Evolutionary conservation across 116 monocot species (phyloP), one percentile per base, ranked within the genome.

Genomic region (Trichopus zeylanicus): DNA sequence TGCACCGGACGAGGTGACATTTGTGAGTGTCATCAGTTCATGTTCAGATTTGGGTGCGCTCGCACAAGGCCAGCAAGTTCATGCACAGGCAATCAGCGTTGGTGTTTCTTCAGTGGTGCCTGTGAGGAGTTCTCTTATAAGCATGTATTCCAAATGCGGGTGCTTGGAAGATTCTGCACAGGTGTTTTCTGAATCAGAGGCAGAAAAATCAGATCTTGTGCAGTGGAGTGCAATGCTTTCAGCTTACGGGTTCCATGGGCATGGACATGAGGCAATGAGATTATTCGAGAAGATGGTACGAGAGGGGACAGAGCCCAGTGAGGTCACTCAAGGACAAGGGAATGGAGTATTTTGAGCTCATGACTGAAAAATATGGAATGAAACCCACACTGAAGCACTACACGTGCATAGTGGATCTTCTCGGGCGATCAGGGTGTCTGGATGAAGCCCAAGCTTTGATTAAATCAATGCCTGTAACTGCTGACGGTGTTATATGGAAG

Each of bases 81-180:
- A 92, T 52, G 78, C 70, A 3, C 85, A 81, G 24, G 68, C 59
- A 13, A 46, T 79, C 13, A 84, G 65, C 60, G 65, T 39, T 21
- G 85, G 89, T 0, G 78, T 73, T 27, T 52, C 56, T 53, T 62
- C 65, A 0, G 67, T 30, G 10, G 37, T 81, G 32, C 68, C 89
- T 0, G 59, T 85, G 7, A 67, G 46, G 61, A 84, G 85, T 54
- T 84, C 81, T 1, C 78, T 89, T 15, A 78, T 89, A 24, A 81
- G 68, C 62, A 89, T 89, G 89, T 89, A 89, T 32, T 89, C 89
- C 18, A 84, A 75, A 61, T 89, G 85, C 18, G 89, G 89, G 3
- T 76, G 78, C 51, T 59, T 89, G 65, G 39, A 18, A 33, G 75
- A 76, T 33, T 66, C 78, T 3, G 37, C 33, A 2, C 26, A 18